phyloP scores from a whole-genome alignment of 169 alveolate species.

The Cryptosporidium viatorum region DNA sequence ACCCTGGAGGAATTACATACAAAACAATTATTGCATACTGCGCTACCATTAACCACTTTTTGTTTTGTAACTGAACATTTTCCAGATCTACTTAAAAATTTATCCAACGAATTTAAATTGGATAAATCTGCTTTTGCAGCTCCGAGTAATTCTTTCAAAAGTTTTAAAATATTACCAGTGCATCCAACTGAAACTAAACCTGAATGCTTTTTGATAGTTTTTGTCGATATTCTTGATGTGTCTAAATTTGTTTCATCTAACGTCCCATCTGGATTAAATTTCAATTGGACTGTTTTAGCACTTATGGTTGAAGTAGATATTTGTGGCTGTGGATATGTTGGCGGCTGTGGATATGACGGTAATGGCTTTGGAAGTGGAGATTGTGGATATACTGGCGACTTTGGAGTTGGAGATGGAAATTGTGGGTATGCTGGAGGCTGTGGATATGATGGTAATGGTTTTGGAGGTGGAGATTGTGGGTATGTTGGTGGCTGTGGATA shows the following conservation, averaged over 20 bases:
- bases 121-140: not conserved
- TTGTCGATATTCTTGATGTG: not conserved
- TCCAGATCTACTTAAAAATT: not conserved
- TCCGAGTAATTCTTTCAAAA: not conserved
- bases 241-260: not conserved
- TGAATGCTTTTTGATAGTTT: not conserved
- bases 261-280: not conserved
- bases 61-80: not conserved
- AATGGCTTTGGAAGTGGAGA: not conserved
- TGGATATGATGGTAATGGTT: not conserved
- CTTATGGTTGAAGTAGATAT: not conserved
- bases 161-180: too few species aligned
- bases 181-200: not conserved
- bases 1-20: not conserved
- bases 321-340: not conserved
- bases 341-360: not conserved
- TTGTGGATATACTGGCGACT: too few species aligned
- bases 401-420: not conserved
- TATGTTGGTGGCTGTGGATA: not conserved
- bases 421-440: not conserved
- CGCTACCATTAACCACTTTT: too few species aligned
- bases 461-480: not conserved
- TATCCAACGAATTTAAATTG: not conserved
- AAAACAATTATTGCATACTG: not conserved
- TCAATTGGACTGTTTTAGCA: too few species aligned